Evolutionary conservation across 129 eudicot species (phyloP), one percentile per base, ranked within the genome.

Genomic region (Saussurea involucrata): DNA sequence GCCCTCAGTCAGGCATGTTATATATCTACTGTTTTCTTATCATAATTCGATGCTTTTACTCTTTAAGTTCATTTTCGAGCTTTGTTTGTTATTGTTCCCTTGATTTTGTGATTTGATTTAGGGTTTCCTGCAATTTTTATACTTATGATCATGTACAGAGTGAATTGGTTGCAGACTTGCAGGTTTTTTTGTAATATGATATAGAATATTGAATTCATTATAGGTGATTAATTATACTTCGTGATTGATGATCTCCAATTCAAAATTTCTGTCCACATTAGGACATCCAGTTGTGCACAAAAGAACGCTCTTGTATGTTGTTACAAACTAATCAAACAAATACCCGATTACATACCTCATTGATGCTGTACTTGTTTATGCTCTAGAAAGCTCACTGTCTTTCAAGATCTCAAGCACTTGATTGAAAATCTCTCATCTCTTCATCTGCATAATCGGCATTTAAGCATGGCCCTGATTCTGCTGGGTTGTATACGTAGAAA

Each of bases 1-100:
- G 98, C 98, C 78, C 92, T 93, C 4, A 93, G 98, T 68, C 97
- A 93, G 97, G 98, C 71, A 1, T 78, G 77, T 22, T 37, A 3
- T 28, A 15, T 8, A 22, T 33, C 8, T 25, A 27, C 24, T 32
- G 5, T 49, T 73, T 32, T 3, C 25, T 22, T 3, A 0, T 76
- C n/a, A 37, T 21, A 9, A 3, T 3, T 15, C 64, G 12, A 21
- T 15, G 8, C 4, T 69, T 12, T n/a, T 18, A 27, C 29, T 34
- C 33, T 34, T 24, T 24, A 64, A 24, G 7, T 64, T 21, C 0
- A 11, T 64, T 64, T 11, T 24, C 22, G n/a, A 61, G 6, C 11
- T 69, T 5, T 53, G 58, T 32, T 58, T 70, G 37, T 0, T 28
- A 24, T 63, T 70, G 24, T 17, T 44, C 20, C 6, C 8, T 44